These are phyloP conservation scores for Streptanthus diversifolius DNA, from an alignment of 345 rosid genomes.

Conservation along the genomic window DNA sequence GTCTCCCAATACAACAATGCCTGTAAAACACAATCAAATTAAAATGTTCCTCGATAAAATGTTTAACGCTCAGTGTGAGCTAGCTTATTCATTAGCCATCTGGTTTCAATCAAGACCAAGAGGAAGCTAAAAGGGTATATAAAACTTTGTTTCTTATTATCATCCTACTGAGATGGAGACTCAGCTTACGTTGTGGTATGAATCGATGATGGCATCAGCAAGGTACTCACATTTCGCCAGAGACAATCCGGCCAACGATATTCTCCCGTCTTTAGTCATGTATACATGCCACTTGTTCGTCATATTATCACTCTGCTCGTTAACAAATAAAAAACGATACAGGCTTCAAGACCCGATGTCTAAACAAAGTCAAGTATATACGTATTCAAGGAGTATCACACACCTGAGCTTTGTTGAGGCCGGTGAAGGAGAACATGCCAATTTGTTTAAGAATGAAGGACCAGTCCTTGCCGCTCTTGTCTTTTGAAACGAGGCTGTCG, in stretches of 20 bases:
- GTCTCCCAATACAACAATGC: conserved; percentile 36
- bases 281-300: conserved; percentile 87
- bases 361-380: background rate
- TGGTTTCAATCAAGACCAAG: conserved; percentile 2
- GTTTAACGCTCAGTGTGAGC: background rate
- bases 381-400: background rate
- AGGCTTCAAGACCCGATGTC: background rate
- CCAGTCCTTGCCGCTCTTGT: conserved; percentile 94
- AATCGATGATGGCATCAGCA: conserved; percentile 84
- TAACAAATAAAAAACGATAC: background rate
- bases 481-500: conserved; percentile 69
- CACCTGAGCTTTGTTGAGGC: conserved; percentile 91
- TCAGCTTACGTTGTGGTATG: conserved; percentile 74
- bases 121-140: background rate
- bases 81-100: conserved; percentile 19
- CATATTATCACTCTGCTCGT: conserved; percentile 72
- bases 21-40: conserved; percentile 21
- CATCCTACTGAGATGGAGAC: background rate
- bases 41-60: conserved; percentile 12
- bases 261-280: conserved; percentile 96
- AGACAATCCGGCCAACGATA: conserved; percentile 83
- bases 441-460: conserved; percentile 87
- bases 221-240: conserved; percentile 93
- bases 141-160: background rate
- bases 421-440: conserved; percentile 98